A percentile compares a stretch with the other conserved stretches of the same genome.
These are phyloP conservation scores for Teratosphaeria zuluensis DNA, from an alignment of 2,329 filamentous ascomycete species.

Conservation along the genomic window DNA sequence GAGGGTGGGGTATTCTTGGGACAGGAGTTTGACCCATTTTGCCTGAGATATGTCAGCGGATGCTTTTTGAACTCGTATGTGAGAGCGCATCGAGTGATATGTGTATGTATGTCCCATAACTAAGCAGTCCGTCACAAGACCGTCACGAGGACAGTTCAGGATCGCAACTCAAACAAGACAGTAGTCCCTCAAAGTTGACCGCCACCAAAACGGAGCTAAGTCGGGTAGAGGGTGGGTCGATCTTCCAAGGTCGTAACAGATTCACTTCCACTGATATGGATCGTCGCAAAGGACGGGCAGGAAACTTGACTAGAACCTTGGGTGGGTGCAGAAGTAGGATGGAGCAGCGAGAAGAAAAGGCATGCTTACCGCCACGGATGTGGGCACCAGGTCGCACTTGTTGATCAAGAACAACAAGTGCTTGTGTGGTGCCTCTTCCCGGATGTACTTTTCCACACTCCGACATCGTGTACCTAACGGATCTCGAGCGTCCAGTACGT, in stretches of 20 bases:
- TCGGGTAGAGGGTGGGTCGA: slow-evolving; percentile 62
- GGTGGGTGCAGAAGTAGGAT: slow-evolving; percentile 32
- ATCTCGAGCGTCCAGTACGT: slow-evolving; percentile 82
- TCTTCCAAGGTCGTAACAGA: slow-evolving; percentile 99
- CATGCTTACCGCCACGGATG: slow-evolving; percentile 81
- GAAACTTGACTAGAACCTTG: slow-evolving; percentile 87
- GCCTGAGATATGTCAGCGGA: slow-evolving; percentile 49
- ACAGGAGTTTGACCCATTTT: slow-evolving; percentile 80
- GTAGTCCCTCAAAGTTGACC: slow-evolving; percentile 61
- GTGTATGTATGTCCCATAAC: slow-evolving; percentile 86
- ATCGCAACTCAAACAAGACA: slow-evolving; percentile 97
- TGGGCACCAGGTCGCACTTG: slow-evolving; percentile 88
- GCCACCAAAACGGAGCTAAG: slow-evolving; percentile 75
- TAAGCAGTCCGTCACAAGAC: slow-evolving; percentile 82
- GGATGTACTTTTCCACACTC: slow-evolving; percentile 86
- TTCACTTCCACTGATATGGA: slow-evolving; percentile 55
- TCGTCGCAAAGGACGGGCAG: slow-evolving; percentile 43
- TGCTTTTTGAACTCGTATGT: neutral
- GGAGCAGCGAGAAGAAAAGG: neutral
- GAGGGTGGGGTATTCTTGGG: slow-evolving; percentile 84
- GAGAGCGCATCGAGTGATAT: neutral
- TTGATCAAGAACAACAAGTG: slow-evolving; percentile 84
- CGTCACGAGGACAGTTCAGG: slow-evolving; percentile 54
- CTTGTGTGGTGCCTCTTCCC: slow-evolving; percentile 90
- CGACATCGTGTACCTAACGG: slow-evolving; percentile 82